Base-by-base conservation (phyloP, 2,329 filamentous ascomycete genomes). In the Hypomyces perniciosus region DNA sequence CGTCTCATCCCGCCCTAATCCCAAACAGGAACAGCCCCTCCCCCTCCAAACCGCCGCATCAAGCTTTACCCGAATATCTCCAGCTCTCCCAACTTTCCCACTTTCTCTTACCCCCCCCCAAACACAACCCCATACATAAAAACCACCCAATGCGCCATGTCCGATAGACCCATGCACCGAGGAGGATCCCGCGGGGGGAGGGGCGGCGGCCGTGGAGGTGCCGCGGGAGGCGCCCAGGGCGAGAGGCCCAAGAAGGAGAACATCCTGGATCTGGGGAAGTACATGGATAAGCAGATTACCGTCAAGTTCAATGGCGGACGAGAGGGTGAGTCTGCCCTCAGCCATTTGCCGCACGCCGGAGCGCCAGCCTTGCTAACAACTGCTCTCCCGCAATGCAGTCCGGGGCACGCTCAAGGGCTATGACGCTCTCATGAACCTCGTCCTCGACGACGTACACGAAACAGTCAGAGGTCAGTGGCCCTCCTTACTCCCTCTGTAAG, bases 171-270 rank as follows among this genome's bases (percentile, higher is more conserved):
- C 51, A 67, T 68, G 49, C 68, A 77, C 57, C 70, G 76, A 67
- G 68, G 70, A 61, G 74, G 75, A 61, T 72, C 71, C 8, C 65
- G 72, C 42, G 69, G 73, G 56, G 71, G 74, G 55, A 65, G 70
- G 46, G 66, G 72, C 54, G 79, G 73, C 51, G 72, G 68, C 34
- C 63, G 67, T 52, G 70, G 64, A 48, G 68, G 65, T 35, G 64
- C 62, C n/a, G 66, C 72, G 37, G 68, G 72, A 47, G 70, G 70
- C 44, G 68, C 80, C 55, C 73, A 80, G 56, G 72, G 79, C 59
- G 88, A 95, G 72, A 82, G 85, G 62, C 89, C 90, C 54, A 96
- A 96, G 83, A 97, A 97, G 78, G 93, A 99, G 72, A 97, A 96
- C 69, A 99, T 99, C 62, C 81, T 99, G 48, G 92, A 99, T 66